These are phyloP conservation scores for Handroanthus guayacan DNA, from an alignment of 257 asterid species.

Conservation along the genomic window DNA sequence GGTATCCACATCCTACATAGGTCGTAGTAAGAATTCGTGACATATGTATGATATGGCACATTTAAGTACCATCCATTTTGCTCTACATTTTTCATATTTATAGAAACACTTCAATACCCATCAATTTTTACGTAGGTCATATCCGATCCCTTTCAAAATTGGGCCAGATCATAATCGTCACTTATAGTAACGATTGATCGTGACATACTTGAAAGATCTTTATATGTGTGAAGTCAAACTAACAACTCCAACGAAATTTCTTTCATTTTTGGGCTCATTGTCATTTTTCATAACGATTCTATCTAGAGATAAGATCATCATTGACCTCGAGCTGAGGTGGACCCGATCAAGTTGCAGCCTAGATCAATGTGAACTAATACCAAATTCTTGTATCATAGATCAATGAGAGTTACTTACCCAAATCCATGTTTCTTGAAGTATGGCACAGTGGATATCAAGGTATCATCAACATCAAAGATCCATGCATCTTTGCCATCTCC, in stretches of 20 bases:
- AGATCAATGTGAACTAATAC: background rate
- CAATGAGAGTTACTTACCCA: slow-evolving; percentile 39
- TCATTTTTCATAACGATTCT: no score
- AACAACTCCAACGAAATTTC: background rate
- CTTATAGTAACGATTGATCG: no score
- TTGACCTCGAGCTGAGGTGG: background rate
- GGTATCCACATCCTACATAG: background rate
- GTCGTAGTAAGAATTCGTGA: background rate
- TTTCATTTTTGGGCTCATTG: no score
- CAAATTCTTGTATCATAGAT: background rate
- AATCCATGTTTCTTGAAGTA: slow-evolving; percentile 51
- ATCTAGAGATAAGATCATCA: background rate
- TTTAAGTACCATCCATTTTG: background rate
- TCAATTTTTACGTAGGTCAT: background rate
- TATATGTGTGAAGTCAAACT: background rate
- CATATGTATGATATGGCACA: background rate
- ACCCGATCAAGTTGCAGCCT: background rate
- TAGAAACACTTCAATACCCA: background rate
- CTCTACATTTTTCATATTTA: background rate
- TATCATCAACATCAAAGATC: slow-evolving; percentile 63
- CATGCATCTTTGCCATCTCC: slow-evolving; percentile 57
- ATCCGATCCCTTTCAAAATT: background rate
- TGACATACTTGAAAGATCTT: background rate
- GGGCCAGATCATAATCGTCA: no score
- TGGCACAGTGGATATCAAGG: slow-evolving; percentile 53